These are phyloP conservation scores for Podila verticillata DNA, from an alignment of 192 early-diverging fungal species.

Conservation along the genomic window DNA sequence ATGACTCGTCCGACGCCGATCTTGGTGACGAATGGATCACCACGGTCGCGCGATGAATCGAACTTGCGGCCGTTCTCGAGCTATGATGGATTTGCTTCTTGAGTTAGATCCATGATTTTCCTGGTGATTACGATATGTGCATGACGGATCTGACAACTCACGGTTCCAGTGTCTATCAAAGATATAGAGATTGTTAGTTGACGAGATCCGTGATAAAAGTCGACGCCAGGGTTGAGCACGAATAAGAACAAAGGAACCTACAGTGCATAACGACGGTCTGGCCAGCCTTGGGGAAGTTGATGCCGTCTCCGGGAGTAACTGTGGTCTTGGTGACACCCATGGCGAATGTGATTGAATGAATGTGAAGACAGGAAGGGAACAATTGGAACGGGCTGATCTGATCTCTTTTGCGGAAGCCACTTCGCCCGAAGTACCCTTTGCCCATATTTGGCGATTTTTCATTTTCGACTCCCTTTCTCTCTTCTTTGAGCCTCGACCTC, in stretches of 20 bases:
- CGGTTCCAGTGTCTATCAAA: conserved; percentile 32
- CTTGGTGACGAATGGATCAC: conserved; percentile 83
- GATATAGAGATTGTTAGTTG: too few species aligned
- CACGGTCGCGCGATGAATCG: conserved; percentile 88
- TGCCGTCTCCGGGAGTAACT: conserved; percentile 57
- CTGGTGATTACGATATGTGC: background rate
- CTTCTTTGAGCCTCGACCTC: too few species aligned
- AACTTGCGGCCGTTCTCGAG: conserved; percentile 82
- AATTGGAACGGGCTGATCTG: background rate
- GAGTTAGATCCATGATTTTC: too few species aligned
- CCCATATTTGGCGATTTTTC: too few species aligned
- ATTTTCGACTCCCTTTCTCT: background rate
- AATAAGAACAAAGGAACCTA: conserved; percentile 1
- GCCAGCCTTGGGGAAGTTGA: conserved; percentile 68
- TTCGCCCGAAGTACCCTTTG: too few species aligned
- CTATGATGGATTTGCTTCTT: conserved; percentile 3
- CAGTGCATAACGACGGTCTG: conserved; percentile 82
- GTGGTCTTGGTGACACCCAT: conserved; percentile 51
- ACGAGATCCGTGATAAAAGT: too few species aligned
- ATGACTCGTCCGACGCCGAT: conserved; percentile 97
- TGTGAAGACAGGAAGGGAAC: background rate
- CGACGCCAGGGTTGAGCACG: too few species aligned
- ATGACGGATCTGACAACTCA: background rate
- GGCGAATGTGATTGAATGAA: background rate
- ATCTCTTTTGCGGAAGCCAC: too few species aligned